These are phyloP conservation scores for Alternaria triticimaculans DNA, from an alignment of 2,329 filamentous ascomycete species.

Conservation along the genomic window DNA sequence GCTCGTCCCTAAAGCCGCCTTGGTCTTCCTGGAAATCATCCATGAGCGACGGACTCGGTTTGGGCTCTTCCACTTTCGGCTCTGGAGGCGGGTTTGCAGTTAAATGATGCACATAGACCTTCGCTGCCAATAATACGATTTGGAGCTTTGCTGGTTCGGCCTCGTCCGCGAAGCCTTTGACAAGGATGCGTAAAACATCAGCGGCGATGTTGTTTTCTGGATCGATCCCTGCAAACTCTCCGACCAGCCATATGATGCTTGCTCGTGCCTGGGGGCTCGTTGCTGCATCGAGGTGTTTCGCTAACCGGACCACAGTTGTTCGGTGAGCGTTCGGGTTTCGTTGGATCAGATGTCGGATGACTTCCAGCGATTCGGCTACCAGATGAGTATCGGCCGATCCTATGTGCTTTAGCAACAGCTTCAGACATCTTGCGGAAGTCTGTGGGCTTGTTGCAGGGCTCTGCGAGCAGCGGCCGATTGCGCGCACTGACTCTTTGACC, in stretches of 20 bases:
- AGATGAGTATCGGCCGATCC: slow-evolving; percentile 85
- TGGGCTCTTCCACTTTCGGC: slow-evolving; percentile 44
- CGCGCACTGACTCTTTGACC: slow-evolving; percentile 86
- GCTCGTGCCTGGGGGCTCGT: slow-evolving; percentile 88
- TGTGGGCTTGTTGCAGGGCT: slow-evolving; percentile 50
- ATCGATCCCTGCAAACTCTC: slow-evolving; percentile 84
- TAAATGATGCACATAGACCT: slow-evolving; percentile 90
- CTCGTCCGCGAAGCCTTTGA: slow-evolving; percentile 84
- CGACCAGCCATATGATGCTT: slow-evolving; percentile 96
- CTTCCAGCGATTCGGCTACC: slow-evolving; percentile 90
- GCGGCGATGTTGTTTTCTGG: slow-evolving; percentile 88
- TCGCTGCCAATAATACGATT: slow-evolving; percentile 91
- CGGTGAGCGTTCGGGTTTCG: slow-evolving; percentile 81
- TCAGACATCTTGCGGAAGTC: slow-evolving; percentile 75
- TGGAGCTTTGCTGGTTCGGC: slow-evolving; percentile 87
- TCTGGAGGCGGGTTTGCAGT: slow-evolving; percentile 63
- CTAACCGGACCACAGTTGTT: slow-evolving; percentile 85
- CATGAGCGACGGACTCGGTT: slow-evolving; percentile 28
- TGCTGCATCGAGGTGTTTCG: slow-evolving; percentile 88
- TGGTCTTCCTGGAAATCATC: slow-evolving; percentile 45
- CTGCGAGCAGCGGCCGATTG: slow-evolving; percentile 92
- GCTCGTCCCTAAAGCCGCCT: slow-evolving; percentile 41
- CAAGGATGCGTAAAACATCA: slow-evolving; percentile 86
- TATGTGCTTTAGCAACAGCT: slow-evolving; percentile 83
- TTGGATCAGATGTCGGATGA: slow-evolving; percentile 94